Percentiles rank a stretch among this genome's conserved stretches.
phyloP scores from a whole-genome alignment of 202 grass and related monocot genomes.

The Cymbopogon flexuosus region DNA sequence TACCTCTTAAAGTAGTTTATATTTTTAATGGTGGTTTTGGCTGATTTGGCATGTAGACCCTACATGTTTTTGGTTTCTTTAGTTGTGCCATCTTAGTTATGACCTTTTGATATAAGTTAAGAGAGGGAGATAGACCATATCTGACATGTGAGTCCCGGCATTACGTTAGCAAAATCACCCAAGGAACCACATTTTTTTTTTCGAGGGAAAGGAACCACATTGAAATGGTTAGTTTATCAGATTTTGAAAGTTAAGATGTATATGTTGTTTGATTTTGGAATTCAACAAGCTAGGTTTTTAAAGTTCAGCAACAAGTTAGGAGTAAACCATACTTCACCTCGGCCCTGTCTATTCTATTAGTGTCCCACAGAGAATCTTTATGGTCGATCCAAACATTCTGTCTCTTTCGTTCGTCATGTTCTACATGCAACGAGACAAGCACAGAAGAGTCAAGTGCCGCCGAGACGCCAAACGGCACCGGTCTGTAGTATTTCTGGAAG shows the following conservation, averaged over 20 bases:
- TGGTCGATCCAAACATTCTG: background rate
- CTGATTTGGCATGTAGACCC: background rate
- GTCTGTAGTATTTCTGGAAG: constrained; percentile 3
- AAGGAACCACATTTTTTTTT: too few relatives aligned
- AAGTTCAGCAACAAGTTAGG: background rate
- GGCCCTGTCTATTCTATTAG: background rate
- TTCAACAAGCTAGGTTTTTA: background rate
- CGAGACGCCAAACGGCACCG: constrained; percentile 23
- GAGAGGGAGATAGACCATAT: background rate
- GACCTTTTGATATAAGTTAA: too few relatives aligned
- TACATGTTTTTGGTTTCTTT: background rate
- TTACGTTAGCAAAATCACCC: background rate
- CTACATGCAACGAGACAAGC: background rate
- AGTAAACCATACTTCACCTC: background rate
- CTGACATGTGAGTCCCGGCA: background rate
- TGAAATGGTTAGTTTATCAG: background rate
- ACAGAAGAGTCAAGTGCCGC: background rate
- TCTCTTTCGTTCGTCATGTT: background rate
- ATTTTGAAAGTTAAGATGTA: background rate
- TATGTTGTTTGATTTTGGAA: background rate
- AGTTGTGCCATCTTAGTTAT: background rate
- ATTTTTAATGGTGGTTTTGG: background rate
- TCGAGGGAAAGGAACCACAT: too few relatives aligned
- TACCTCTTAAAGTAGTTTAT: background rate
- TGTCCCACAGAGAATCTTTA: background rate